Percentiles rank a stretch among this genome's conserved stretches.
Conservation (phyloP, 129 eudicot species). For the Pittosporum tobira region DNA sequence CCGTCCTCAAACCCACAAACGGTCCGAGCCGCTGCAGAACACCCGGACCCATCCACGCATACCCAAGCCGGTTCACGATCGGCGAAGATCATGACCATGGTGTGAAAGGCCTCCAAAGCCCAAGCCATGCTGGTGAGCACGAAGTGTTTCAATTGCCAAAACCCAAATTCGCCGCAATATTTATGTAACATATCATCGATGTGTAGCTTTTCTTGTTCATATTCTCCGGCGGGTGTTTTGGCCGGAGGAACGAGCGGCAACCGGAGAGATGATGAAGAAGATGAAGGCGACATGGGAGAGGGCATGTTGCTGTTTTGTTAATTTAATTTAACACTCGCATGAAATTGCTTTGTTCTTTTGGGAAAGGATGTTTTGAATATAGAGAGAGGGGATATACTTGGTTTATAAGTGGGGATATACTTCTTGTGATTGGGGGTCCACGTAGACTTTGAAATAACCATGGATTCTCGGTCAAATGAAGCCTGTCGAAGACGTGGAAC, state of each 20-base stretch:
- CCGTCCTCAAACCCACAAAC: slow-evolving; percentile 49
- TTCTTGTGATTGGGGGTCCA: no score
- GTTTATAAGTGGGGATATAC: no score
- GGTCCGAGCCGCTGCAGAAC: slow-evolving; percentile 16
- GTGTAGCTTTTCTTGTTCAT: slow-evolving; percentile 29
- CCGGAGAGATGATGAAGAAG: slow-evolving; percentile 23
- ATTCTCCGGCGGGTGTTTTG: background rate
- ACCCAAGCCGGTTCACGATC: slow-evolving; percentile 78
- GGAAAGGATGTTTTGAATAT: no score
- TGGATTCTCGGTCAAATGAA: no score
- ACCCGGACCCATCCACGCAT: slow-evolving; percentile 27
- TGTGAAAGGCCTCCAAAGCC: slow-evolving; percentile 74
- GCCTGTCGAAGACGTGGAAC: no score
- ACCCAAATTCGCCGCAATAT: slow-evolving; percentile 88
- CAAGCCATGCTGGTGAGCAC: slow-evolving; percentile 61
- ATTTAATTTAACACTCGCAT: no score
- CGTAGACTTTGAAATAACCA: no score
- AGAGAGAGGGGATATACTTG: no score
- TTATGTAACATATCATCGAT: slow-evolving; percentile 60
- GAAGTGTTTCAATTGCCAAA: slow-evolving; percentile 72
- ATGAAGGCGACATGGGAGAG: background rate
- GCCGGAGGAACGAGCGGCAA: slow-evolving; percentile 33
- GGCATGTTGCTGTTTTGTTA: slow-evolving; percentile 1
- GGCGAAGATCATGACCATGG: slow-evolving; percentile 89
- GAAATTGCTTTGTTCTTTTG: no score